Evolutionary conservation across 1,139 yeast species (phyloP).

Genomic region (Pichia sp.): DNA sequence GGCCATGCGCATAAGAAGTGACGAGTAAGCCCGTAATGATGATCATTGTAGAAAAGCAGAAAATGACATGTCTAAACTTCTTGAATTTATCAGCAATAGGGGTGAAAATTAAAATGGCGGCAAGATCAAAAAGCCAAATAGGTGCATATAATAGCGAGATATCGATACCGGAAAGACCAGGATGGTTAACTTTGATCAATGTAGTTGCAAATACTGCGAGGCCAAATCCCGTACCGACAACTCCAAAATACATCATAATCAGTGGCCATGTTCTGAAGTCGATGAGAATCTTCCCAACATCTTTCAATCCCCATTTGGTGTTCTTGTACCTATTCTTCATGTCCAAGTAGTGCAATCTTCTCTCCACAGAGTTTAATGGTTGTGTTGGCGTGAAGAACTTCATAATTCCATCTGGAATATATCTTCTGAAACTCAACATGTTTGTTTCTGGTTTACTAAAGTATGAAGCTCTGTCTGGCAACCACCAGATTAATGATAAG

Average conservation of each 20-base stretch:
- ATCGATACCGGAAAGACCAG: constrained; percentile 56
- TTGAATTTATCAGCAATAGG: constrained; percentile 72
- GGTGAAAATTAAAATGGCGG: constrained; percentile 68
- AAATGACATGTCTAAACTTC: constrained; percentile 51
- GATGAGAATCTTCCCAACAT: constrained; percentile 46
- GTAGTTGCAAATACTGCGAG: constrained; percentile 82
- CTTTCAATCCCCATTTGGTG: constrained; percentile 54
- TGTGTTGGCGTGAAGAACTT: constrained; percentile 30
- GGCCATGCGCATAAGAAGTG: constrained; percentile 64
- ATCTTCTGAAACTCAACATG: constrained; percentile 14
- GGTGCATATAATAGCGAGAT: constrained; percentile 79
- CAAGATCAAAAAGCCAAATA: constrained; percentile 80
- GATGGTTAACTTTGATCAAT: constrained; percentile 61
- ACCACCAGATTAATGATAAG: constrained; percentile 67
- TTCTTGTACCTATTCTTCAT: constrained; percentile 42
- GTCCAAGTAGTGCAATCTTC: constrained; percentile 54
- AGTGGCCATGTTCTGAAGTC: constrained; percentile 77
- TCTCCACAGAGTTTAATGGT: constrained; percentile 50
- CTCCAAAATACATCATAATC: constrained; percentile 85
- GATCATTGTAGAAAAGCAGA: constrained; percentile 52
- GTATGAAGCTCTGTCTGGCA: constrained; percentile 60
- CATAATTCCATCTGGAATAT: constrained; percentile 17
- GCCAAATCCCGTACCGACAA: constrained; percentile 84
- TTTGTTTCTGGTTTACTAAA: constrained; percentile 11
- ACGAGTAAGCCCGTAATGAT: constrained; percentile 72